Evolutionary conservation across 805 yeast species (phyloP).

Genomic region (Lachancea dasiensis): DNA sequence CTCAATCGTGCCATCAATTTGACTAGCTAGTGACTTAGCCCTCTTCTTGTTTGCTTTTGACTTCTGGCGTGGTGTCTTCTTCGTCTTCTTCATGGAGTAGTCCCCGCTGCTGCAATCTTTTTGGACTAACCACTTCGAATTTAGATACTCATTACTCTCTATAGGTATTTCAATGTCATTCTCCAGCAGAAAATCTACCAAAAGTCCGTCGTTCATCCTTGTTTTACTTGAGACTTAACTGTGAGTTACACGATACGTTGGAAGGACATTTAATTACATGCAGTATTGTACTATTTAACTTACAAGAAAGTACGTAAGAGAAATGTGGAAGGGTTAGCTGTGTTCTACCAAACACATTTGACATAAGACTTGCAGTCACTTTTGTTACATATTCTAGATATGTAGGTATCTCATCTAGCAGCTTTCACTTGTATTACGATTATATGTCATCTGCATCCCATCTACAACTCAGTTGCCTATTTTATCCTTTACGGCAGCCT

Average conservation of each 20-base stretch:
- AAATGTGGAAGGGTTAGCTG: no score
- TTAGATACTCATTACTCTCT: background rate
- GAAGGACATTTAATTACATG: background rate
- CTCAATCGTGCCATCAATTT: conserved; percentile 3
- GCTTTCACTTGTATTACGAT: no score
- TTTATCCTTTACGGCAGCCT: conserved; percentile 52
- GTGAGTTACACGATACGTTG: background rate
- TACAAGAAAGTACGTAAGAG: no score
- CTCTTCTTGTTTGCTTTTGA: background rate
- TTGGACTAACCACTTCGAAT: conserved; percentile 3
- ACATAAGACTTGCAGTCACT: no score
- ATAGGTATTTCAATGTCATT: background rate
- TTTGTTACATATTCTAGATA: no score
- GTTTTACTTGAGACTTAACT: background rate
- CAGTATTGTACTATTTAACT: no score
- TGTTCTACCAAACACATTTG: no score
- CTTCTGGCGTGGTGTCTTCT: background rate
- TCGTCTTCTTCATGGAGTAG: background rate
- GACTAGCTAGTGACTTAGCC: background rate
- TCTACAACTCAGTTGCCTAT: conserved; percentile 13
- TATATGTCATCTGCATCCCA: background rate
- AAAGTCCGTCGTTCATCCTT: conserved; percentile 5
- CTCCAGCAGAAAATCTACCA: conserved; percentile 7
- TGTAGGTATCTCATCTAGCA: no score
- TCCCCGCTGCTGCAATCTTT: background rate